Percentiles rank a stretch among this genome's conserved stretches.
These are phyloP conservation scores for Carex arenaria DNA, from an alignment of 202 grass and related monocot species.

Conservation along the genomic window DNA sequence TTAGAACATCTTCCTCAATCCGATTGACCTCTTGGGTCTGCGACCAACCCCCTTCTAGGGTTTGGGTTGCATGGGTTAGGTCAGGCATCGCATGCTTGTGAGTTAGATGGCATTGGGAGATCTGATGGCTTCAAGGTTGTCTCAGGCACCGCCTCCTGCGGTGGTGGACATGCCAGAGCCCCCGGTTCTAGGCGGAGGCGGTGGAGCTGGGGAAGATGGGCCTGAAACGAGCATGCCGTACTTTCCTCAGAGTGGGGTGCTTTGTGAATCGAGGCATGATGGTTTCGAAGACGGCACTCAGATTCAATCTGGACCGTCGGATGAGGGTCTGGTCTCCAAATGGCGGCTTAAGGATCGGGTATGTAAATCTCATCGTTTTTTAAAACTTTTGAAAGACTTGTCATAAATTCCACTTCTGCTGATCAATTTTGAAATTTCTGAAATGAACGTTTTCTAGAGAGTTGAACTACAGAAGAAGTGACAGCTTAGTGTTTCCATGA, in stretches of 20 bases:
- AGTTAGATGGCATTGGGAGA: conserved; percentile 92
- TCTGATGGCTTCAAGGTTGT: conserved; percentile 90
- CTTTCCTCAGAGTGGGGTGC: conserved; percentile 60
- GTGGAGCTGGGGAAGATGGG: not conserved
- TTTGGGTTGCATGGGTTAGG: not conserved
- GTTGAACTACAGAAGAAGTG: not conserved
- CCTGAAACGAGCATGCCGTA: conserved; percentile 33
- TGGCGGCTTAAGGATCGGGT: conserved; percentile 93
- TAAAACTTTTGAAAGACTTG: not conserved
- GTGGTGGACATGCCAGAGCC: conserved; percentile 24
- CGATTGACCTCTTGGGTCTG: not conserved
- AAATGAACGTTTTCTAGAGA: not conserved
- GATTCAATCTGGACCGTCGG: conserved; percentile 36
- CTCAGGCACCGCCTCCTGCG: conserved; percentile 38
- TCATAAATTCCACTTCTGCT: conserved; percentile 5
- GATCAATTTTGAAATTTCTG: conserved; percentile 13
- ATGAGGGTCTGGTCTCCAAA: conserved; percentile 72
- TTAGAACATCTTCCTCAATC: not conserved
- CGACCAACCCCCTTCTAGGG: not conserved
- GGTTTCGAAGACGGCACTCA: conserved; percentile 55
- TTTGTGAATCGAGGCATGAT: conserved; percentile 69
- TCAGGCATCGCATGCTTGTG: not conserved
- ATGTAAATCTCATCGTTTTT: conserved; percentile 20
- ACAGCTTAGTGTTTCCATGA: not conserved
- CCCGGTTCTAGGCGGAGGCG: not conserved